Percentiles rank a stretch among this genome's conserved stretches.
These are phyloP conservation scores for Phytophthora sansomeana DNA, from an alignment of 352 stramenopile genomes.

Conservation along the genomic window DNA sequence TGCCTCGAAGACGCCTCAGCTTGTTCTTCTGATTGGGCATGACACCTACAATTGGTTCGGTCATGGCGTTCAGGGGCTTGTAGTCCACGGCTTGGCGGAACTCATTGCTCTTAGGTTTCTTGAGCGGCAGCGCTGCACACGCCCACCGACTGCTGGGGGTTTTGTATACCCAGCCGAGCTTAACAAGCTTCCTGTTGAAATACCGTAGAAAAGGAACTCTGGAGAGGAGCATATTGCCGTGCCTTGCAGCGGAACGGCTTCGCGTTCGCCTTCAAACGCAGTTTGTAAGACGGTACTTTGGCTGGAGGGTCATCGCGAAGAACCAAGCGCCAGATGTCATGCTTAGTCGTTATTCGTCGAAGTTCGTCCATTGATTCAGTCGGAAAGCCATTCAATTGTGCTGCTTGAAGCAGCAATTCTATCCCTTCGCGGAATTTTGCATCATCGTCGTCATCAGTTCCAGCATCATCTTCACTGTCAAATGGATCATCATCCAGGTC, in stretches of 20 bases:
- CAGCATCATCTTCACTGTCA: neutral
- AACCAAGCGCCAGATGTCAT: constrained; percentile 14
- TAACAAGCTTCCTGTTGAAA: constrained; percentile 11
- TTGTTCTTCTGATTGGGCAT: no score
- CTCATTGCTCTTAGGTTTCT: no score
- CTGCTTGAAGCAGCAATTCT: neutral
- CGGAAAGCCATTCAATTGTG: neutral
- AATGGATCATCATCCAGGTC: no score
- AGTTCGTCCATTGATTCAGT: neutral
- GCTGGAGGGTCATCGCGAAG: constrained; percentile 14
- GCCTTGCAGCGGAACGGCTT: constrained; percentile 16
- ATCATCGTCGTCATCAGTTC: neutral
- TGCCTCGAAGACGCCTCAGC: no score
- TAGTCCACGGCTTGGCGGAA: no score
- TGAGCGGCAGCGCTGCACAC: constrained; percentile 7
- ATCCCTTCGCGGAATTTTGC: neutral
- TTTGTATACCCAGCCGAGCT: constrained; percentile 17
- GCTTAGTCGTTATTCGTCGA: neutral
- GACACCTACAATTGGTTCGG: no score
- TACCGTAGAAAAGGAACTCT: constrained; percentile 10
- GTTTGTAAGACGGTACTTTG: constrained; percentile 7
- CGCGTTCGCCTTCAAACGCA: constrained; percentile 2
- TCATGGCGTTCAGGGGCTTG: no score
- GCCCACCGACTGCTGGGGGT: constrained; percentile 6
- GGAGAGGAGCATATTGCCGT: constrained; percentile 13